Conservation (phyloP, 2,329 filamentous ascomycete species). For the Ophiostoma sp. region DNA sequence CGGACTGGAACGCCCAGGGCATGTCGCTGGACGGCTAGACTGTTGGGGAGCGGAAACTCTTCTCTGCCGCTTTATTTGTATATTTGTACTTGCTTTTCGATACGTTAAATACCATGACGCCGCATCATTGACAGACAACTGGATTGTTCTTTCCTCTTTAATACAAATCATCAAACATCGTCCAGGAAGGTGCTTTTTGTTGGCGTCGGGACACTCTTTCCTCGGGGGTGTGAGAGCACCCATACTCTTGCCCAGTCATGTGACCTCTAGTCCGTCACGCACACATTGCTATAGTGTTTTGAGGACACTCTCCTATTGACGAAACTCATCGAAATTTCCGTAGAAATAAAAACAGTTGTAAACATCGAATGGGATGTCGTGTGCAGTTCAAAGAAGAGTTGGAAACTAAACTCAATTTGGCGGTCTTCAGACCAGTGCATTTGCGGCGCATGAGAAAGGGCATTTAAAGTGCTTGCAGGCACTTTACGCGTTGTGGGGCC, state of each 20-base stretch:
- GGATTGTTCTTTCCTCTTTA: background rate
- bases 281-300: too few relatives aligned
- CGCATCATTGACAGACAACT: background rate
- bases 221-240: background rate
- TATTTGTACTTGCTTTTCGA: background rate
- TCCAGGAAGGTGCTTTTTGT: background rate
- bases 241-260: background rate
- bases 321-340: too few relatives aligned
- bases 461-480: slow-evolving; percentile 27
- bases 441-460: background rate
- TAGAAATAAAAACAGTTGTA: background rate
- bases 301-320: too few relatives aligned
- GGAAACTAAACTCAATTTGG: background rate
- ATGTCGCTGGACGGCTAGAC: background rate
- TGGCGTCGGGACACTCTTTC: background rate
- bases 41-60: background rate
- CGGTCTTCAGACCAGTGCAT: background rate
- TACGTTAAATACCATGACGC: background rate
- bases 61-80: background rate
- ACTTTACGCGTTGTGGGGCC: slow-evolving; percentile 29
- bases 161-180: background rate
- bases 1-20: background rate
- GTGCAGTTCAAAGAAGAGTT: background rate
- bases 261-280: background rate
- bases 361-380: background rate